Evolutionary conservation across 2,329 filamentous ascomycete species (phyloP).

Genomic region (Grosmannia huntii): DNA sequence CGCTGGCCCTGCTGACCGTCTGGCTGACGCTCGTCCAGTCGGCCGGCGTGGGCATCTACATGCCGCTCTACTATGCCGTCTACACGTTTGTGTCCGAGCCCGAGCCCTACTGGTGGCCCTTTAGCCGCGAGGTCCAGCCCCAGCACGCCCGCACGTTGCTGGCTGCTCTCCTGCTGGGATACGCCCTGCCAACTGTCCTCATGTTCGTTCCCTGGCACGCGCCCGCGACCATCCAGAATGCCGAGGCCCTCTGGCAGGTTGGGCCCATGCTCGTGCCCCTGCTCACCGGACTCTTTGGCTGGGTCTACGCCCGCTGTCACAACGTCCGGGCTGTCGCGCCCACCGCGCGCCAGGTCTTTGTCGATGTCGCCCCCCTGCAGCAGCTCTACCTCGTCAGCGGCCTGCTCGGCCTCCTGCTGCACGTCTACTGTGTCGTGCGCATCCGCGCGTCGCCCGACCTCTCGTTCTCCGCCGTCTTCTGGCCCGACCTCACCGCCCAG

Average conservation of each 20-base stretch:
- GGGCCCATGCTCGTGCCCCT: slow-evolving; percentile 7
- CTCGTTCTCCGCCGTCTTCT: neutral
- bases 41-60: slow-evolving; percentile 7
- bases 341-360: neutral
- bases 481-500: slow-evolving; percentile 1
- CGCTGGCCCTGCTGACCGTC: slow-evolving; percentile 1
- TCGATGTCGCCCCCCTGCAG: slow-evolving; percentile 3
- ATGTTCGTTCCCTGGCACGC: slow-evolving; percentile 7
- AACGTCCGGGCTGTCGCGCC: neutral
- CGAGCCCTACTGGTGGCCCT: slow-evolving; percentile 7
- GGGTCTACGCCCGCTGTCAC: neutral
- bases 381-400: slow-evolving; percentile 2
- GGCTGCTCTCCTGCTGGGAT: slow-evolving; percentile 5
- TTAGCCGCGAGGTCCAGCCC: slow-evolving; percentile 3
- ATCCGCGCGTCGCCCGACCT: neutral
- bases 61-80: slow-evolving; percentile 6
- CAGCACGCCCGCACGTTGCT: slow-evolving; percentile 4
- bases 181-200: slow-evolving; percentile 8
- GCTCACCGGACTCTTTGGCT: slow-evolving; percentile 2
- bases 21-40: slow-evolving; percentile 4
- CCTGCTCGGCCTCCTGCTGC: neutral
- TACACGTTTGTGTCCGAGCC: slow-evolving; percentile 4
- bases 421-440: neutral
- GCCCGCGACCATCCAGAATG: slow-evolving; percentile 5
- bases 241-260: slow-evolving; percentile 10